Conservation (phyloP, 2,329 filamentous ascomycete species). For the Ophiostoma himal-ulmi region DNA sequence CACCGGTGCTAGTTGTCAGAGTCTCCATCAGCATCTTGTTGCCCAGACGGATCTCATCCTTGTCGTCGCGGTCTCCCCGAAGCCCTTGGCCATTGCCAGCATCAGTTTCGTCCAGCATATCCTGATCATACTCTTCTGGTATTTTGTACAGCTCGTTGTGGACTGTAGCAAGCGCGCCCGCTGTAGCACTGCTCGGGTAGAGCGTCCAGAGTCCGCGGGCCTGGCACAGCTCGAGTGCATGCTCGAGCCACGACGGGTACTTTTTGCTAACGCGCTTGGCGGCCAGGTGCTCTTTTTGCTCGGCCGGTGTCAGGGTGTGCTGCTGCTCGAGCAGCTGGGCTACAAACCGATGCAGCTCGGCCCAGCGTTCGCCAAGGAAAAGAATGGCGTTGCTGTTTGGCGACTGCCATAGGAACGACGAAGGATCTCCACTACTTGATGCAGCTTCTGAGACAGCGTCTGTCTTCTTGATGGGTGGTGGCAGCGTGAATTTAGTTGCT, state of each 20-base stretch:
- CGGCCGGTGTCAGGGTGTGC: conserved; percentile 34
- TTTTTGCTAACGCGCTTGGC: conserved; percentile 59
- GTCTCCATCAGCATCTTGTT: conserved; percentile 47
- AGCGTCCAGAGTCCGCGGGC: conserved; percentile 71
- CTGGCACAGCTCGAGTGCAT: conserved; percentile 68
- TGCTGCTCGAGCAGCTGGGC: conserved; percentile 51
- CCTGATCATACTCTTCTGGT: conserved; percentile 60
- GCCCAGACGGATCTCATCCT: conserved; percentile 32
- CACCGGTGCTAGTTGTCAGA: conserved; percentile 38
- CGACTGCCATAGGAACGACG: conserved; percentile 76
- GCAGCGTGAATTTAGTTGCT: conserved; percentile 48
- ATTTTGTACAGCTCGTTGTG: conserved; percentile 68
- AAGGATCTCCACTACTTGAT: conserved; percentile 30
- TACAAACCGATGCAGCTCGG: conserved; percentile 75
- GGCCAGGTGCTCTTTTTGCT: conserved; percentile 29
- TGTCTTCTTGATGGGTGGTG: conserved; percentile 27
- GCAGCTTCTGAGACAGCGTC: not conserved
- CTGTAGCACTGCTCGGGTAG: conserved; percentile 61
- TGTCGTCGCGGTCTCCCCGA: conserved; percentile 27
- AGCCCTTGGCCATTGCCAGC: not conserved
- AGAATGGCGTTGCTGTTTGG: conserved; percentile 77
- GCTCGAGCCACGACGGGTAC: conserved; percentile 72
- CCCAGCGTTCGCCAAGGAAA: conserved; percentile 80
- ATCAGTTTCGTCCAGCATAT: conserved; percentile 26
- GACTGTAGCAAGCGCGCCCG: conserved; percentile 57